Percentiles rank a stretch among this genome's conserved stretches.
These are phyloP conservation scores for Hymenochaete sp. DNA, from an alignment of 1,284 basidiomycete genomes.

Conservation along the genomic window DNA sequence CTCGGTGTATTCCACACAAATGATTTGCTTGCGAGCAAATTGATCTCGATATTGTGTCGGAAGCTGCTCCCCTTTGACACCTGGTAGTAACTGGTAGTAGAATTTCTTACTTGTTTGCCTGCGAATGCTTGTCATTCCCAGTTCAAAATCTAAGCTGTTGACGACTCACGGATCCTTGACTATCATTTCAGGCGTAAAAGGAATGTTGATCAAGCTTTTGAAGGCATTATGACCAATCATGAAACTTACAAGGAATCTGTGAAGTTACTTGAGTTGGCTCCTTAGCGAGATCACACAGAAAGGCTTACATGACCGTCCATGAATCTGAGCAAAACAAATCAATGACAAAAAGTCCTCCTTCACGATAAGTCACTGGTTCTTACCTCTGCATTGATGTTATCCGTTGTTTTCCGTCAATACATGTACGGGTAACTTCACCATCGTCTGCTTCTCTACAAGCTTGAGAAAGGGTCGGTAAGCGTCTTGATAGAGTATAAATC, in stretches of 20 bases:
- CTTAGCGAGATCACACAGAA: slow-evolving; percentile 3
- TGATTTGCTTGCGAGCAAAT: slow-evolving; percentile 47
- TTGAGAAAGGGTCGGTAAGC: slow-evolving; percentile 16
- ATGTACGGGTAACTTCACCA: slow-evolving; percentile 45
- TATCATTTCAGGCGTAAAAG: slow-evolving; percentile 24
- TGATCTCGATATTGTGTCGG: slow-evolving; percentile 13
- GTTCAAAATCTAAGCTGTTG: too few relatives aligned
- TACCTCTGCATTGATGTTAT: slow-evolving; percentile 58
- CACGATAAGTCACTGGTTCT: background rate
- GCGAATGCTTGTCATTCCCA: background rate
- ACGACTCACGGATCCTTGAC: slow-evolving; percentile 39
- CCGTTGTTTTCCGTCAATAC: slow-evolving; percentile 72
- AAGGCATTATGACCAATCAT: background rate
- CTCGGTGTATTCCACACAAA: slow-evolving; percentile 64
- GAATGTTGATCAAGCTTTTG: slow-evolving; percentile 4
- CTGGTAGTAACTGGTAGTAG: slow-evolving; percentile 13
- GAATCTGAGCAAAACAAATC: slow-evolving; percentile 28
- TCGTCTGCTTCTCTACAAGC: slow-evolving; percentile 45
- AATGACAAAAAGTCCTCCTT: background rate
- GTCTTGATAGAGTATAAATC: too few relatives aligned
- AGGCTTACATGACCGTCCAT: slow-evolving; percentile 56
- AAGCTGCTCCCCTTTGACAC: slow-evolving; percentile 9
- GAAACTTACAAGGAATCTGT: slow-evolving; percentile 45
- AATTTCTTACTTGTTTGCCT: slow-evolving; percentile 17
- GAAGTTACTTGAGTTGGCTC: background rate